phyloP scores from a whole-genome alignment of 129 eudicot species.

The Silybum marianum region DNA sequence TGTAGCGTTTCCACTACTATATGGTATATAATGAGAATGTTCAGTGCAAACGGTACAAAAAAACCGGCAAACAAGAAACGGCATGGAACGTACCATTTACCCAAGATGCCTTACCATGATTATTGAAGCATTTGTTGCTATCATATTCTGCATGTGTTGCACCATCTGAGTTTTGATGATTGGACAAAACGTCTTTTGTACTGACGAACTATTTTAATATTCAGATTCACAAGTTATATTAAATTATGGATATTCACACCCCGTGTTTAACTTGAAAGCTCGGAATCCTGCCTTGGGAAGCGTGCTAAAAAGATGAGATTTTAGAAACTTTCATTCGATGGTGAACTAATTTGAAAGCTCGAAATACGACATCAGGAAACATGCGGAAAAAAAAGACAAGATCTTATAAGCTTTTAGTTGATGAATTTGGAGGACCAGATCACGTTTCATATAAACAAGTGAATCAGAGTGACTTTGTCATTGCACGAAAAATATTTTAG shows the following conservation, averaged over 20 bases:
- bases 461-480: neutral
- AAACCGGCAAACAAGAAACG: conserved; percentile 35
- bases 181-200: neutral
- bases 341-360: neutral
- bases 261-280: neutral
- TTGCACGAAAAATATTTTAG: neutral
- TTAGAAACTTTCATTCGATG: neutral
- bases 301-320: neutral
- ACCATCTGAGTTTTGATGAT: neutral
- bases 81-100: conserved; percentile 4
- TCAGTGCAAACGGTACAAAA: conserved; percentile 20
- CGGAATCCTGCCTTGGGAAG: neutral
- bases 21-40: conserved; percentile 34
- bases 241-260: neutral
- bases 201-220: neutral
- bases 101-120: neutral
- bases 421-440: neutral
- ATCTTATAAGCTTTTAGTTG: neutral
- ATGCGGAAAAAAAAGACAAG: too few relatives aligned
- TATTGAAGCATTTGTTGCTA: neutral
- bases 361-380: neutral
- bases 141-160: neutral
- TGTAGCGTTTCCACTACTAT: conserved; percentile 28
- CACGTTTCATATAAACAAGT: neutral
- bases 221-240: neutral